Evolutionary conservation across 2,329 filamentous ascomycete genomes (phyloP), one percentile per base, ranked within the genome.

Genomic region (Neurospora sp.): DNA sequence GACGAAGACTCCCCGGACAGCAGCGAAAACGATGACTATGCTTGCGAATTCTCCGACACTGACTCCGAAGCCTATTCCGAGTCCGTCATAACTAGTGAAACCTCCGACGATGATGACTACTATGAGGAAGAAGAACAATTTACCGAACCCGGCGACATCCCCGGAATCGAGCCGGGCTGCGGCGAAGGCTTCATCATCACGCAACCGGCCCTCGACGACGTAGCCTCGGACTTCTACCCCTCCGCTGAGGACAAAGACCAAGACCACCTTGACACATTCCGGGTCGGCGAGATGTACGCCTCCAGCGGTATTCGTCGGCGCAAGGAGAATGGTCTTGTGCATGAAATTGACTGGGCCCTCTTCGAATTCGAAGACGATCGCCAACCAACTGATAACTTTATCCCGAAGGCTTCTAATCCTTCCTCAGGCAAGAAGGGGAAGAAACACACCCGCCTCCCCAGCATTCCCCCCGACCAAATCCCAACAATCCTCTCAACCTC

Each of bases 301-400:
- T 96, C 93, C 0, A 97, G 93, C 28, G 95, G 95, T 6, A 91
- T 98, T 70, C 89, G 93, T 4, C 88, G 95, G 38, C 90, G 91
- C 77, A 85, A 83, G 68, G 86, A 90, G 2, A 85, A 91, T 71
- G 89, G 90, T 4, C 82, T 96, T 33, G 84, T 92, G 6, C 95
- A 97, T 78, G 95, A 98, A 79, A 93, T 98, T 65, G 95, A 98
- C 79, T 98, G 95, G 95, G 93, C 94, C 0, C 83, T 98, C 2
- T 93, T 98, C 75, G 88, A 92, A 74, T 92, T 98, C 73, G 83
- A 90, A 11, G 84, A 89, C 4, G 86, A 89, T 11, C 88, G 95
- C 1, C 82, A 89, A 15, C 92, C 95, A 3, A 83, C 86, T 0
- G 86, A 88, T 71, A 97, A 97, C 75, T 80, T 87, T 11, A 90